These are phyloP conservation scores for Trichoderma endophyticum DNA, from an alignment of 2,329 filamentous ascomycete genomes.

Conservation along the genomic window DNA sequence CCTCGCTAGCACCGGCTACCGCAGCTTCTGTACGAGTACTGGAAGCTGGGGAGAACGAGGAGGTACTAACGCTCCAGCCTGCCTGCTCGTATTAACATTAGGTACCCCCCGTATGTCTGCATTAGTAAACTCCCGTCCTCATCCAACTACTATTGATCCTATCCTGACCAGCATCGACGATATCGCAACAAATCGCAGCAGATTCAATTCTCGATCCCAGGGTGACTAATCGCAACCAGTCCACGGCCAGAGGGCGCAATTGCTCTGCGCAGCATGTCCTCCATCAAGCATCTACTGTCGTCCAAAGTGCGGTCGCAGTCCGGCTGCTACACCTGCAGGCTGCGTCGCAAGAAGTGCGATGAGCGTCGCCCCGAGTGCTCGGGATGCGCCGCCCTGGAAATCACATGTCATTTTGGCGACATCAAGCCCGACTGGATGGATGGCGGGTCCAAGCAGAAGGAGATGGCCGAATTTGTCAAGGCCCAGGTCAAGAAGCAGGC, in stretches of 20 bases:
- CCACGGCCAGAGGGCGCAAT: not conserved
- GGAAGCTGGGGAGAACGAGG: not conserved
- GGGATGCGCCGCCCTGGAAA: conserved; percentile 50
- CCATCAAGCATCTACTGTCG: conserved; percentile 14
- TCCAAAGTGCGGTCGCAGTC: conserved; percentile 38
- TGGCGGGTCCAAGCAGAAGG: conserved; percentile 45
- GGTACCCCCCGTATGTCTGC: not conserved
- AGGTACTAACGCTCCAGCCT: not conserved
- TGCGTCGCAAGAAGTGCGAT: conserved; percentile 61
- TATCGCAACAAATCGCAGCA: not conserved
- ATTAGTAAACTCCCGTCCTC: conserved; percentile 12
- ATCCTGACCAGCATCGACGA: not conserved
- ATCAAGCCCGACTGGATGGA: conserved; percentile 59
- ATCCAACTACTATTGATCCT: not conserved
- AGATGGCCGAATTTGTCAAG: conserved; percentile 53
- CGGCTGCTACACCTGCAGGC: conserved; percentile 60
- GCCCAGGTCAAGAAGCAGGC: conserved; percentile 55
- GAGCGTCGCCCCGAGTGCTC: conserved; percentile 51
- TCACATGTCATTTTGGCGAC: conserved; percentile 52
- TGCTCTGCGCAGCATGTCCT: not conserved
- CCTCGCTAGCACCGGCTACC: not conserved
- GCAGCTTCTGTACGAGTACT: not conserved
- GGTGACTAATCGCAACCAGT: not conserved
- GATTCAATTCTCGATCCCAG: not conserved
- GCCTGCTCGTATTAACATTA: not conserved